Evolutionary conservation across 805 yeast genomes (phyloP), one percentile per base, ranked within the genome.

Genomic region (Candida xyloterini): DNA sequence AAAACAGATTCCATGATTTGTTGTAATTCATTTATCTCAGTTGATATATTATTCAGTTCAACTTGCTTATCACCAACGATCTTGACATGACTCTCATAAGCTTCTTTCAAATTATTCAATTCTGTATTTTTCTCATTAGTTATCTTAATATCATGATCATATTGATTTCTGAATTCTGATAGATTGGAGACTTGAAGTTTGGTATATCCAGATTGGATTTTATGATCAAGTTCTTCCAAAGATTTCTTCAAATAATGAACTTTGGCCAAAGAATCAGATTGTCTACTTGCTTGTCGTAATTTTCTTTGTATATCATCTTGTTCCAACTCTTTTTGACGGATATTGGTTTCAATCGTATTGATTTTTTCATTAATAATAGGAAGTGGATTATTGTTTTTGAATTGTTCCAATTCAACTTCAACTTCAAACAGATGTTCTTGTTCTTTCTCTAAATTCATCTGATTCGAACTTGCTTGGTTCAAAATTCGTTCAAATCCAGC

Each of bases 251-350:
- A 29, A 30, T 51, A 52, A 0, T 71, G 65, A 3, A 78, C 52
- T 46, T 74, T 78, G 0, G 87, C 82, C 44, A 74, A 66, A 2
- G 70, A 51, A 34, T 80, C 89, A 1, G 84, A 67, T 52, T 77
- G 82, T 50, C 73, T 71, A 49, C 76, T 81, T 3, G 75, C 70
- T 11, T 65, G 60, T 4, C 74, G 54, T 10, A 85, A 65, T 15
- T 76, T 71, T 13, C 68, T 68, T 40, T 74, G 73, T 11, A 79
- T 51, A 0, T 67, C 68, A 8, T 86, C 93, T 9, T 79, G 53
- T 15, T 71, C 69, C 14, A 55, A 49, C 46, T 76, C 80, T 3
- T 67, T 15, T 3, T 53, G 29, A 2, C 58, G 34, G 7, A 78
- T 59, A 24, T 62, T 52, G 9, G 55, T 50, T 30, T 74, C 73